Conservation (phyloP, 805 yeast species). For the Candida palmyrensis region DNA sequence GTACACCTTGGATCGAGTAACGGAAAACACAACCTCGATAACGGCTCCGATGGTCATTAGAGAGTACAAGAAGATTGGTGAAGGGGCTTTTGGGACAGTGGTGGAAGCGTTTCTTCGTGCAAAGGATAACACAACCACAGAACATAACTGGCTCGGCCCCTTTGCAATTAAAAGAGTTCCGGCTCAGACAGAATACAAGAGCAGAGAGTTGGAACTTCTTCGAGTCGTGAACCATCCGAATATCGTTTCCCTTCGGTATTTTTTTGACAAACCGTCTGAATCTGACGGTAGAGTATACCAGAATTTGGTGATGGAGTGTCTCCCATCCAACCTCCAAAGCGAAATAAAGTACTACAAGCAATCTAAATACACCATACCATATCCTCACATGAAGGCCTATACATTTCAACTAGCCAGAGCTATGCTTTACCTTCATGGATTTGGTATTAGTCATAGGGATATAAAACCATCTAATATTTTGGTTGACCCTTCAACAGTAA, state of each 20-base stretch:
- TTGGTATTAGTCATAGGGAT: constrained; percentile 79
- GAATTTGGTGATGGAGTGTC: constrained; percentile 81
- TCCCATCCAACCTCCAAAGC: constrained; percentile 73
- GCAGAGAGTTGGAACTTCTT: constrained; percentile 73
- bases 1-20: constrained; percentile 42
- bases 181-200: constrained; percentile 82
- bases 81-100: constrained; percentile 85
- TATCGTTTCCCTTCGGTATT: constrained; percentile 63
- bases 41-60: constrained; percentile 60
- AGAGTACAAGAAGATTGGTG: constrained; percentile 73
- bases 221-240: constrained; percentile 77
- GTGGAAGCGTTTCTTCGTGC: constrained; percentile 58
- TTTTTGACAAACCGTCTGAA: constrained; percentile 62
- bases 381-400: constrained; percentile 71
- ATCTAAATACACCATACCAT: constrained; percentile 57
- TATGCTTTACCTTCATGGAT: constrained; percentile 75
- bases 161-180: constrained; percentile 82
- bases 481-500: constrained; percentile 64
- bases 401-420: constrained; percentile 79
- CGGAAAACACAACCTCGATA: constrained; percentile 50
- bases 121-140: constrained; percentile 15
- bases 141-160: constrained; percentile 61
- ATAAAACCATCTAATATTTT: constrained; percentile 79
- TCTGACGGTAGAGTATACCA: constrained; percentile 66
- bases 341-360: constrained; percentile 69